These are phyloP conservation scores for Fusarium sp. DNA, from an alignment of 2,329 filamentous ascomycete genomes.

Conservation along the genomic window DNA sequence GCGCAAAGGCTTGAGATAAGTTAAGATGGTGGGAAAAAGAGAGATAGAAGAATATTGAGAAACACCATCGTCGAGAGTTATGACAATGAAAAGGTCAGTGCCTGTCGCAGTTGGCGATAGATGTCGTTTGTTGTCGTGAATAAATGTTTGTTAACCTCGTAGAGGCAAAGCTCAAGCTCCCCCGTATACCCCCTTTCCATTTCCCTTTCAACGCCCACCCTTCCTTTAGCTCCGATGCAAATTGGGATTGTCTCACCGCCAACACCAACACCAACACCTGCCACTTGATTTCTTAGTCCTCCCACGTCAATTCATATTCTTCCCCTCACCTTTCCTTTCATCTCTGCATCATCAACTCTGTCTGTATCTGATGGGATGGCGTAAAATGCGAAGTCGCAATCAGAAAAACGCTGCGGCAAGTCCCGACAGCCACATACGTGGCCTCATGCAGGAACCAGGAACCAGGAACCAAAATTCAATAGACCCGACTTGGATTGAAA, in stretches of 20 bases:
- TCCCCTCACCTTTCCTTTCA: not conserved
- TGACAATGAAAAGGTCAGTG: not conserved
- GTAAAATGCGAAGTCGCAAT: conserved; percentile 6
- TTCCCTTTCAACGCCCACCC: not conserved
- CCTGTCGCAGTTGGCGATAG: not conserved
- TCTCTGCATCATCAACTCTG: not conserved
- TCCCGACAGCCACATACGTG: conserved; percentile 21
- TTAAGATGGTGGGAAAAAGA: not conserved
- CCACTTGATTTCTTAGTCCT: not conserved
- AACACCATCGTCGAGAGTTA: conserved; percentile 2
- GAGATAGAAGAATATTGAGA: not conserved
- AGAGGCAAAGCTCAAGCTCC: not conserved
- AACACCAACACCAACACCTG: conserved; percentile 25
- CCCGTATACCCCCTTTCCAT: not conserved
- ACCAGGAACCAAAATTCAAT: conserved; percentile 13
- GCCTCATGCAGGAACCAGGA: conserved; percentile 24
- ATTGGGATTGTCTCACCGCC: conserved; percentile 27
- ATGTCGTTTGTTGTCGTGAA: conserved; percentile 25
- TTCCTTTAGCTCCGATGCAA: conserved; percentile 7
- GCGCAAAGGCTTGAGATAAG: conserved; percentile 1
- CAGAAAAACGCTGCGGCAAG: not conserved
- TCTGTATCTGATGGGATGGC: no score
- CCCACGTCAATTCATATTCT: not conserved
- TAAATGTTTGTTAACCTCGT: conserved; percentile 1
- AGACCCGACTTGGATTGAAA: not conserved